These are phyloP conservation scores for Phytopythium ostracodes DNA, from an alignment of 352 stramenopile species.

Conservation along the genomic window DNA sequence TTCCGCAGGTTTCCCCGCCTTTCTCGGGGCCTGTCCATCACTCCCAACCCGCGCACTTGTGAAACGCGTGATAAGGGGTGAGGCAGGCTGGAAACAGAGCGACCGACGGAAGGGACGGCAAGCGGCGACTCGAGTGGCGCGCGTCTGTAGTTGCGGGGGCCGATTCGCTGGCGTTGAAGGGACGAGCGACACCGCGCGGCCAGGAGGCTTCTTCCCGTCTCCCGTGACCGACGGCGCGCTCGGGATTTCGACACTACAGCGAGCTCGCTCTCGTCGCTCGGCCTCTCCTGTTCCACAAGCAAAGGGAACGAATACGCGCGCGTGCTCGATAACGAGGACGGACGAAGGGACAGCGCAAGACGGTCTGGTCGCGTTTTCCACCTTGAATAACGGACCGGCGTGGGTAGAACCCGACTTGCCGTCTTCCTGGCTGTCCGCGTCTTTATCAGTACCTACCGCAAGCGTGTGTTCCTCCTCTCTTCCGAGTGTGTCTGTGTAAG, in stretches of 20 bases:
- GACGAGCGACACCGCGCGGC: not conserved
- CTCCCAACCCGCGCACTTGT: not conserved
- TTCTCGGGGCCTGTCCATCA: not conserved
- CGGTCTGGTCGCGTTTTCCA: not conserved
- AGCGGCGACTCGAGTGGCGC: not conserved
- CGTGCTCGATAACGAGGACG: not conserved
- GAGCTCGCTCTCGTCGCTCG: too few relatives aligned
- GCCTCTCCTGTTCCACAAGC: not conserved
- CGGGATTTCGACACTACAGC: not conserved
- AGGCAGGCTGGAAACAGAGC: not conserved
- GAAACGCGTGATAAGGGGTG: slow-evolving; percentile 7
- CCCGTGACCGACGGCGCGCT: not conserved
- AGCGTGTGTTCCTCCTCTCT: not conserved
- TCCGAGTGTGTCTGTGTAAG: not conserved
- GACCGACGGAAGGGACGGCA: not conserved
- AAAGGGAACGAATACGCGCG: not conserved
- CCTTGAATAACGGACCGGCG: not conserved
- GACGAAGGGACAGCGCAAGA: not conserved
- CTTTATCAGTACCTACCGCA: not conserved
- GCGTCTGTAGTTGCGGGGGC: not conserved
- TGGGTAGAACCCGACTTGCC: slow-evolving; percentile 6
- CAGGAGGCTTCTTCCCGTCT: not conserved
- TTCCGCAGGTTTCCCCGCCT: not conserved
- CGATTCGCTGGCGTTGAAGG: not conserved
- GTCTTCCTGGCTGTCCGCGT: not conserved